Evolutionary conservation across 2,329 filamentous ascomycete genomes (phyloP).

Genomic region (Teratosphaeria nubilosa): DNA sequence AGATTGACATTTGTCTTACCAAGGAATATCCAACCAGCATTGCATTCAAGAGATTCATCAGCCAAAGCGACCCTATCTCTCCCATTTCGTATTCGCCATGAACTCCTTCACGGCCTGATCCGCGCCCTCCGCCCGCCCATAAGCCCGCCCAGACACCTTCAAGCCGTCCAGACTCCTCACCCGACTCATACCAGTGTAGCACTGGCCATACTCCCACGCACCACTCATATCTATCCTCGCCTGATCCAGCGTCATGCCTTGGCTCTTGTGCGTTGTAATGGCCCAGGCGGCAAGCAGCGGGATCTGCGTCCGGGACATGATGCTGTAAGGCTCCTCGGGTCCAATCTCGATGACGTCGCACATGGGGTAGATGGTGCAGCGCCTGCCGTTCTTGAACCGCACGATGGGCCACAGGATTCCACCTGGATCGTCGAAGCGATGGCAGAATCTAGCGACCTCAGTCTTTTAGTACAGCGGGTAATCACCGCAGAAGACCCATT

Average conservation of each 20-base stretch:
- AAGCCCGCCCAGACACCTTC: slow-evolving; percentile 26
- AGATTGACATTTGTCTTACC: not conserved
- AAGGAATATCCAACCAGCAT: not conserved
- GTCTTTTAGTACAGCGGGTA: not conserved
- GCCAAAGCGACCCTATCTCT: not conserved
- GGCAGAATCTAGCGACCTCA: not conserved
- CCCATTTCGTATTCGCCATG: slow-evolving; percentile 8
- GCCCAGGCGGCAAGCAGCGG: slow-evolving; percentile 52
- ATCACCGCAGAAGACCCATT: not conserved
- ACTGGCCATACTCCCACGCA: slow-evolving; percentile 49
- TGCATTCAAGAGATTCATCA: not conserved
- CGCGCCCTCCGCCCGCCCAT: slow-evolving; percentile 18
- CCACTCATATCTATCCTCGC: slow-evolving; percentile 44
- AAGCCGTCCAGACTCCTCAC: slow-evolving; percentile 42
- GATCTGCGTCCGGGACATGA: slow-evolving; percentile 49
- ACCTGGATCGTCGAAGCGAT: not conserved
- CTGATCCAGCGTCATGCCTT: slow-evolving; percentile 51
- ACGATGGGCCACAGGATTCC: not conserved
- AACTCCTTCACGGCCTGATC: slow-evolving; percentile 25
- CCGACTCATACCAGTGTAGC: slow-evolving; percentile 53
- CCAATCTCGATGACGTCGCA: slow-evolving; percentile 41
- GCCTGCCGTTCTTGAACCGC: not conserved
- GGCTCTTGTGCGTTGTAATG: slow-evolving; percentile 52
- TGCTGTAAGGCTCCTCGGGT: slow-evolving; percentile 34
- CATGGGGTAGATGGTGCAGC: slow-evolving; percentile 35